Base-by-base conservation (phyloP, 1,284 basidiomycete genomes). In the Athelia sp. region DNA sequence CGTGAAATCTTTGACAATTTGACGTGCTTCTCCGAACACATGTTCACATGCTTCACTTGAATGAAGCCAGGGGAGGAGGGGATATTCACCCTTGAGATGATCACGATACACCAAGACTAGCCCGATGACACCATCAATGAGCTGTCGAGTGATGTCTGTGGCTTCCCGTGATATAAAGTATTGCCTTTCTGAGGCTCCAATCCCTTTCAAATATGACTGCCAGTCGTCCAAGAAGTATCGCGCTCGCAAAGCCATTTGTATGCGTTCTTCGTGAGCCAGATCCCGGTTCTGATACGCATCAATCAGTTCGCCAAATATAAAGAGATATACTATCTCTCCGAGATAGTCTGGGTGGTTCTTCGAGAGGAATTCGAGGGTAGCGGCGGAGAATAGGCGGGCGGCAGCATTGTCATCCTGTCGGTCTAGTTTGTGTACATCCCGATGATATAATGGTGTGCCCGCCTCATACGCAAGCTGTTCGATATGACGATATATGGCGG, bases 141-240 rank as follows among this genome's bases (percentile, higher is more conserved):
- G 50, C 17, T 60, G 63, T 2, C 48, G 19, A 1, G 50, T n/a
- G 48, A 73, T 72, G 36, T 66, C 62, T 3, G 50, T 22, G 0
- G 65, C 62, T 49, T 72, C 62, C 1, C 53, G 61, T 2, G 71
- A 72, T 31, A 72, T 50, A 49, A 59, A 69, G 43, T 71, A 54
- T 3, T 53, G 46, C 0, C 44, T 4, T 4, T 53, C 43, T 0
- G 58, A 21, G 48, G 69, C 70, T 1, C 50, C 54, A 1, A 56
- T 48, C 2, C 42, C 42, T 0, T 44, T 13, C 0, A 73, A 52
- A 48, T 59, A 72, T 0, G 18, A 15, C 11, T 56, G 35, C 72
- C 73, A 75, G 2, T 53, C 43, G 1, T 66, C 50, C 0, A 71
- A n/a, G 57, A 73, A 74, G 52, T 54, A 73, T 1, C 50, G 51